phyloP scores from a whole-genome alignment of 148 eudicot genomes.

The Camellia japonica region DNA sequence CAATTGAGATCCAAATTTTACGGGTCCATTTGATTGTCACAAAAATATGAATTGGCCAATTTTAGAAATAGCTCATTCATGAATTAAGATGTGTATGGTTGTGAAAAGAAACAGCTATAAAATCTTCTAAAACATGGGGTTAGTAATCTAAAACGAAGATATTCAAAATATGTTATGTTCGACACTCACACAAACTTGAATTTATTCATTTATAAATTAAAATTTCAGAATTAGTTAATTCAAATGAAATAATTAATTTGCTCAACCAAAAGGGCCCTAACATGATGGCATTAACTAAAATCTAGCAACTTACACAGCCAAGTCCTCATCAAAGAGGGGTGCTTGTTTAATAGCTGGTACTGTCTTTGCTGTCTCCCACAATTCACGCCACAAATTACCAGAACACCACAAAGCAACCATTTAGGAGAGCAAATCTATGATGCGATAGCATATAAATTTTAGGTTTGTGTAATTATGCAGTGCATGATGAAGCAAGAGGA shows the following conservation, averaged over 20 bases:
- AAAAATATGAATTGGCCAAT: background rate
- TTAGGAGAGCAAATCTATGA: slow-evolving; percentile 2
- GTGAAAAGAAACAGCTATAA: background rate
- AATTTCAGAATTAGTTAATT: background rate
- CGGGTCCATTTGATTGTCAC: too few relatives aligned
- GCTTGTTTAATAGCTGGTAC: slow-evolving; percentile 89
- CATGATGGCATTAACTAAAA: background rate
- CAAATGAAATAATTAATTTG: background rate
- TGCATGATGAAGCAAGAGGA: slow-evolving; percentile 2
- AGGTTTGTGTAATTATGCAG: background rate
- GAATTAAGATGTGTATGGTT: background rate
- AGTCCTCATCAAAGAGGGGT: slow-evolving; percentile 89
- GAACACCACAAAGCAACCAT: slow-evolving; percentile 18
- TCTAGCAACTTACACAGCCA: slow-evolving; percentile 67
- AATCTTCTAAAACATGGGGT: background rate
- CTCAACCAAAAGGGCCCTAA: too few relatives aligned
- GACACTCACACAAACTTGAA: background rate
- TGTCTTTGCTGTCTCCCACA: slow-evolving; percentile 94
- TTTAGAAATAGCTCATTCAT: background rate
- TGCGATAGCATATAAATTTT: background rate
- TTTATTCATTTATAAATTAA: background rate
- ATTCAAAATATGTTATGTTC: background rate
- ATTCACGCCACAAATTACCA: slow-evolving; percentile 98
- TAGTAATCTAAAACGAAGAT: background rate
- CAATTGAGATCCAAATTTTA: background rate